Base-by-base conservation (phyloP, 106 monocot genomes). In the Acorus gramineus region DNA sequence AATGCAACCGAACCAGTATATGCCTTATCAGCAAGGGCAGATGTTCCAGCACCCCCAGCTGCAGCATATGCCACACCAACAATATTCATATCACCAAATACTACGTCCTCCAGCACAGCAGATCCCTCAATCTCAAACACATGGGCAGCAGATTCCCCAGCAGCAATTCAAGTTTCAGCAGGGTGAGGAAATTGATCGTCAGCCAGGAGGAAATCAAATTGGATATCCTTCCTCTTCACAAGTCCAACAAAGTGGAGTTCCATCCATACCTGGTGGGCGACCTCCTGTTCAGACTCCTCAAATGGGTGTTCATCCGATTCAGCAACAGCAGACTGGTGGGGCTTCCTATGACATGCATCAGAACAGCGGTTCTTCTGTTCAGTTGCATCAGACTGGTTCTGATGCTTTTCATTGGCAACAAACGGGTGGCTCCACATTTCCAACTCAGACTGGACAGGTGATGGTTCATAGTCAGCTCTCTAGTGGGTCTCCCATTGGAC, bases 311-410 rank as follows among this genome's bases (percentile, higher is more conserved):
- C 6, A 46, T 72, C 42, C 71, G 42, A 8, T 28, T 44, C 59
- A 60, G 54, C 55, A 64, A 7, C 64, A 63, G 1, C 63, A 72
- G 0, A 28, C 45, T 42, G 56, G 48, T 7, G 42, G 56, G 45
- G n/a, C 49, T 28, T 28, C 28, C 28, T 28, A 28, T 28, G 28
- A 28, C 28, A 28, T 28, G 1, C 28, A 28, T 28, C 28, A 28
- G 28, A 28, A 28, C 28, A 28, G 28, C 1, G 28, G 28, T 9
- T 47, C 52, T 7, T 6, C 63, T 63, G 55, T 53, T 11, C 11
- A 7, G 63, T 45, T 48, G 8, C 71, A 63, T 42, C 71, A 56
- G 43, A 12, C 63, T 72, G 55, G 47, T 11, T 4, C 71, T 51
- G 43, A 52, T 50, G 49, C 55, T 9, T 4, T 46, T 42, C 14